Percentiles rank a stretch among this genome's conserved stretches.
Evolutionary conservation across 2,329 filamentous ascomycete genomes (phyloP).

Genomic region (Didymella pinodella): DNA sequence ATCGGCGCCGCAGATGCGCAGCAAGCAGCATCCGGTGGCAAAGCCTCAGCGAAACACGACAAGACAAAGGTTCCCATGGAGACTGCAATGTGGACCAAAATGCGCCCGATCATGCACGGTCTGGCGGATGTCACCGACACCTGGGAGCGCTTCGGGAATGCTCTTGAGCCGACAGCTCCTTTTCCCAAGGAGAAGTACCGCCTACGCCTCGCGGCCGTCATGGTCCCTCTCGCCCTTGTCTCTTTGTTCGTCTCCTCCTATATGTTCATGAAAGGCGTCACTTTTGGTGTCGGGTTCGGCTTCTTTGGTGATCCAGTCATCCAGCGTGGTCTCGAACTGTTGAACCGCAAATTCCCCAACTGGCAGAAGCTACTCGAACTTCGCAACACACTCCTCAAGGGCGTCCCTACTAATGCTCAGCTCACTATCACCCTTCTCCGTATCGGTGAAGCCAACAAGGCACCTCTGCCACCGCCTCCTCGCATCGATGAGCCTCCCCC

Average conservation of each 20-base stretch:
- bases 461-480: slow-evolving; percentile 73
- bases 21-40: slow-evolving; percentile 60
- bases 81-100: slow-evolving; percentile 77
- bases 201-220: slow-evolving; percentile 55
- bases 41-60: slow-evolving; percentile 65
- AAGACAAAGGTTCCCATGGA: slow-evolving; percentile 82
- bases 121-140: slow-evolving; percentile 67
- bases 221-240: slow-evolving; percentile 54
- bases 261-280: slow-evolving; percentile 67
- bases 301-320: slow-evolving; percentile 85
- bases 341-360: slow-evolving; percentile 70
- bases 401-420: slow-evolving; percentile 86
- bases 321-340: slow-evolving; percentile 62
- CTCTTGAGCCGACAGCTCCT: slow-evolving; percentile 58
- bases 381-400: slow-evolving; percentile 78
- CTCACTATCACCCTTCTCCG: slow-evolving; percentile 81
- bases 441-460: slow-evolving; percentile 81
- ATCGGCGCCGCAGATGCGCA: slow-evolving; percentile 63
- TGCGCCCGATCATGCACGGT: slow-evolving; percentile 74
- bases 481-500: slow-evolving; percentile 55
- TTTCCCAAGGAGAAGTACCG: slow-evolving; percentile 56
- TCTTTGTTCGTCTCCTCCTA: slow-evolving; percentile 59
- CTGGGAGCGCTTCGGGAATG: slow-evolving; percentile 70
- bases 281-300: slow-evolving; percentile 72
- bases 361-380: slow-evolving; percentile 80